phyloP scores from a whole-genome alignment of 805 yeast species.

The Ascoidea asiatica region DNA sequence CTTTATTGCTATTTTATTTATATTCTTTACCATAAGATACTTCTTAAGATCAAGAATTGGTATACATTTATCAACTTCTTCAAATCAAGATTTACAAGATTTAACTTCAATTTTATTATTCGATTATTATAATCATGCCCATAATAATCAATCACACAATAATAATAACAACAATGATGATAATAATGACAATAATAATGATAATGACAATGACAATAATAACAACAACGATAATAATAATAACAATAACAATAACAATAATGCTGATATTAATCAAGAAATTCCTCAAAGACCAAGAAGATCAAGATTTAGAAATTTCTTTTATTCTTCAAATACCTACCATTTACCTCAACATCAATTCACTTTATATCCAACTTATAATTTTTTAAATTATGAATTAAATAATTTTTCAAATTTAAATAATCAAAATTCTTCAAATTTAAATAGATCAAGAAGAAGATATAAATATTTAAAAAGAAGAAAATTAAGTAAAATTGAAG shows the following conservation, averaged over 20 bases:
- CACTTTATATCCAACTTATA: not conserved
- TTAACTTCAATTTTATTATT: constrained; percentile 2
- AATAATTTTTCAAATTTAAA: constrained; percentile 12
- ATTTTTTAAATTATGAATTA: too few species aligned
- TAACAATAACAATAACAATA: not conserved
- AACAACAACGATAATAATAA: not conserved
- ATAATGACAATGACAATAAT: not conserved
- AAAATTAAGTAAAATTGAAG: constrained; percentile 40
- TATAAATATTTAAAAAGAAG: constrained; percentile 33
- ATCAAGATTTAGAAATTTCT: constrained; percentile 11
- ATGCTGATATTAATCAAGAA: constrained; percentile 14
- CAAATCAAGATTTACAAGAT: constrained; percentile 3
- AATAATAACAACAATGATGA: too few species aligned
- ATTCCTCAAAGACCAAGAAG: too few species aligned
- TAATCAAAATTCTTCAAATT: constrained; percentile 9
- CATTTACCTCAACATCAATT: too few species aligned
- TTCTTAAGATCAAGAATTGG: constrained; percentile 46
- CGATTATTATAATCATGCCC: not conserved
- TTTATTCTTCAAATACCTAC: constrained; percentile 9
- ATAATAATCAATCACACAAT: too few species aligned
- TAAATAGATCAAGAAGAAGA: constrained; percentile 21
- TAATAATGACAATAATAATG: not conserved
- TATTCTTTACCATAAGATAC: constrained; percentile 49
- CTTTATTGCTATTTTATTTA: constrained; percentile 37
- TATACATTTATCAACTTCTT: constrained; percentile 16